phyloP scores from a whole-genome alignment of 1,284 basidiomycete genomes.

The Bondarzewia mesenterica region DNA sequence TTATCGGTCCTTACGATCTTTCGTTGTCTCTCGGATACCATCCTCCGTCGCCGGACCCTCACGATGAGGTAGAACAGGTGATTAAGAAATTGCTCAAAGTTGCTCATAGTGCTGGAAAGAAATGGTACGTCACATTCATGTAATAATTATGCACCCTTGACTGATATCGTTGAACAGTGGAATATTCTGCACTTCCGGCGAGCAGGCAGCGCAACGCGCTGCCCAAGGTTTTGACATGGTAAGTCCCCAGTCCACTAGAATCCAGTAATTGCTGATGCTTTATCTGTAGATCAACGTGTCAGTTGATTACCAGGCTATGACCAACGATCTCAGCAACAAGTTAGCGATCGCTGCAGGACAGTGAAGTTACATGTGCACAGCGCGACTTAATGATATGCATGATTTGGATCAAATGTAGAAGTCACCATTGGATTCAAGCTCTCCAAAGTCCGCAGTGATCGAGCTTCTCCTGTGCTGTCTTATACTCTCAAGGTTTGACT shows the following conservation, averaged over 20 bases:
- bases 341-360: slow-evolving; percentile 22
- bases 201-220: slow-evolving; percentile 28
- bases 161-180: slow-evolving; percentile 10
- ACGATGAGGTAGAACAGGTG: slow-evolving; percentile 51
- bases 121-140: slow-evolving; percentile 37
- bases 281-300: slow-evolving; percentile 41
- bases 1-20: slow-evolving; percentile 66
- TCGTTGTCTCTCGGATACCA: slow-evolving; percentile 52
- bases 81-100: slow-evolving; percentile 50
- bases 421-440: too few species aligned
- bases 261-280: background rate
- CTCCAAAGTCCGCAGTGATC: too few species aligned
- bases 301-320: slow-evolving; percentile 38
- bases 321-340: slow-evolving; percentile 29
- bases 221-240: slow-evolving; percentile 36
- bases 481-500: too few species aligned
- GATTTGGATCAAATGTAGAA: too few species aligned
- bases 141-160: background rate
- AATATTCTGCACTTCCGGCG: slow-evolving; percentile 28
- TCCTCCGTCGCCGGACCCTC: slow-evolving; percentile 51
- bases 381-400: background rate
- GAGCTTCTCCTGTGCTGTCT: too few species aligned
- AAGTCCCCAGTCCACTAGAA: background rate
- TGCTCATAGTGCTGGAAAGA: slow-evolving; percentile 53
- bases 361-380: background rate